Evolutionary conservation across 208 protist genomes (phyloP).

Genomic region (Perkinsela sp.): DNA sequence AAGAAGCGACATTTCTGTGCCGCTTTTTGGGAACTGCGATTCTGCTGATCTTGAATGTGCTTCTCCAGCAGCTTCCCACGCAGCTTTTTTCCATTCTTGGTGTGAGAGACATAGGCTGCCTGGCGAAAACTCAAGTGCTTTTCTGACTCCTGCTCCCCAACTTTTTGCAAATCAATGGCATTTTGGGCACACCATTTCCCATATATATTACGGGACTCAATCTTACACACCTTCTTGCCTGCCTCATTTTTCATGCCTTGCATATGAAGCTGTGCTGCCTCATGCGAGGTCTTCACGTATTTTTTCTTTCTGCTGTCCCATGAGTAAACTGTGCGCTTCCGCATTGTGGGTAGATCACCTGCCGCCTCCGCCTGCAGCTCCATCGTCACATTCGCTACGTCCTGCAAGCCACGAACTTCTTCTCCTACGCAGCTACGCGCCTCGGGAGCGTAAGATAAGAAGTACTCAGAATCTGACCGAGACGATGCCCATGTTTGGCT

Average conservation of each 20-base stretch:
- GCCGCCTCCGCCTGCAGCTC: conserved; percentile 51
- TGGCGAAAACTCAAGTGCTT: background rate
- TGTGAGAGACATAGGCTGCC: background rate
- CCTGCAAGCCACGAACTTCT: conserved; percentile 4
- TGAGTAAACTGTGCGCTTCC: conserved; percentile 53
- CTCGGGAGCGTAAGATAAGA: conserved; percentile 5
- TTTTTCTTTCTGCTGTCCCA: conserved; percentile 74
- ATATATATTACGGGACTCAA: background rate
- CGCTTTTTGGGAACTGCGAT: background rate
- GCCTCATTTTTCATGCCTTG: conserved; percentile 64
- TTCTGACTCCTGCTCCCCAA: background rate
- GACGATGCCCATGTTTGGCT: background rate
- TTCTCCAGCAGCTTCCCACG: background rate
- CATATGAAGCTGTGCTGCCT: conserved; percentile 51
- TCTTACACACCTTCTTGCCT: conserved; percentile 31
- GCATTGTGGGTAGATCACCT: conserved; percentile 17
- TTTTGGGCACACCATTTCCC: background rate
- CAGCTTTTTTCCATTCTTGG: background rate
- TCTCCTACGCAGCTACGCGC: background rate
- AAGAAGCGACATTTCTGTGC: background rate
- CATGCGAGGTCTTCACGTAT: conserved; percentile 61
- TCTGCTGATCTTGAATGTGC: background rate
- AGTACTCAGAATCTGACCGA: conserved; percentile 5
- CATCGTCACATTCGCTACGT: conserved; percentile 46
- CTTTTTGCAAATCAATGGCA: background rate